phyloP scores from a whole-genome alignment of 2,329 filamentous ascomycete genomes.

The Aureobasidium subglaciale region DNA sequence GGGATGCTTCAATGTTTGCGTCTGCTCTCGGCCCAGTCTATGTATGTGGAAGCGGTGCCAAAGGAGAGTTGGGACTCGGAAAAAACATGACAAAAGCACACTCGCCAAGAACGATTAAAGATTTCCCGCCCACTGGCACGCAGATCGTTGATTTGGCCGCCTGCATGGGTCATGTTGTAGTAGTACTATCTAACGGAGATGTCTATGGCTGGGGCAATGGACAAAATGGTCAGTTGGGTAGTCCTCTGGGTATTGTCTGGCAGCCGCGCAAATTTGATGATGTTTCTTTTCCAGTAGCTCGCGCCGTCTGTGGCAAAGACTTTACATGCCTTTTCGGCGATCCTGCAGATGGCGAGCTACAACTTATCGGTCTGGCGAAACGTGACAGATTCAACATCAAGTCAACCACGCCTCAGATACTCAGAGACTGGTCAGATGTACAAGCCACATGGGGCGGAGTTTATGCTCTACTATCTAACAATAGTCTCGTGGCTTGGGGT shows the following conservation, averaged over 20 bases:
- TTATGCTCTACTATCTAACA: slow-evolving; percentile 59
- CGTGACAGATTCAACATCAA: slow-evolving; percentile 53
- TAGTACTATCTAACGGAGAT: slow-evolving; percentile 65
- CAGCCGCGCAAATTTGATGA: slow-evolving; percentile 55
- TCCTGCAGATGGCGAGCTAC: slow-evolving; percentile 50
- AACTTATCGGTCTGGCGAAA: slow-evolving; percentile 68
- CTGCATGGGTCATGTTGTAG: slow-evolving; percentile 71
- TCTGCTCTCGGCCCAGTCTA: slow-evolving; percentile 49
- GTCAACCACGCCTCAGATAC: slow-evolving; percentile 41
- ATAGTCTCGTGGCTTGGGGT: slow-evolving; percentile 66
- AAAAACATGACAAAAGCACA: slow-evolving; percentile 22
- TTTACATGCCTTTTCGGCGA: slow-evolving; percentile 67
- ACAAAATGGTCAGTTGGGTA: slow-evolving; percentile 76
- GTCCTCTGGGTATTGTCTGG: slow-evolving; percentile 47
- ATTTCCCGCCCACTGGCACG: slow-evolving; percentile 57
- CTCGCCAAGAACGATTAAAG: slow-evolving; percentile 42
- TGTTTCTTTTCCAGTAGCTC: slow-evolving; percentile 53
- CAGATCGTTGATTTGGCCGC: slow-evolving; percentile 60
- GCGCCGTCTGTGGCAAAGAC: slow-evolving; percentile 73
- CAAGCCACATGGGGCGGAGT: slow-evolving; percentile 77
- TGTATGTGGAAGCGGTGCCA: slow-evolving; percentile 58
- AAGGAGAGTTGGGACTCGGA: slow-evolving; percentile 66
- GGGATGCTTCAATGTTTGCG: slow-evolving; percentile 65
- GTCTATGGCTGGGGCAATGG: slow-evolving; percentile 86
- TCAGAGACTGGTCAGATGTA: slow-evolving; percentile 59